phyloP scores from a whole-genome alignment of 805 yeast genomes.

The Teunomyces stri region DNA sequence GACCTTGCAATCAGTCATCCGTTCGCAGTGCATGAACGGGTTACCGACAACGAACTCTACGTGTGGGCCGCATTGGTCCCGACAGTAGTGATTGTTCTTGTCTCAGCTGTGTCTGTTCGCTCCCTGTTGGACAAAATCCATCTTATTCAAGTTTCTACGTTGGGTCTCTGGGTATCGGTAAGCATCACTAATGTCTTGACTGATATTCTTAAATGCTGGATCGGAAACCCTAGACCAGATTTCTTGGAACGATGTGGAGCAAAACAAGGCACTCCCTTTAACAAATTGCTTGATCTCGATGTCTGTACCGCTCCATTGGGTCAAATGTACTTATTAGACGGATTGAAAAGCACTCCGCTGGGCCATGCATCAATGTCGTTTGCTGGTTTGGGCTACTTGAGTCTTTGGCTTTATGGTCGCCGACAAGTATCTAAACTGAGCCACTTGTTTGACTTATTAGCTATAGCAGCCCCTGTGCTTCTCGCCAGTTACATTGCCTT shows the following conservation, averaged over 20 bases:
- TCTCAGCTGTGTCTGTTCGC: slow-evolving; percentile 10
- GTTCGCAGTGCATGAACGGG: slow-evolving; percentile 30
- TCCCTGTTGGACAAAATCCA: slow-evolving; percentile 18
- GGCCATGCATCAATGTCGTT: slow-evolving; percentile 59
- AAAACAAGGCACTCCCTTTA: slow-evolving; percentile 20
- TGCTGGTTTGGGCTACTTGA: slow-evolving; percentile 45
- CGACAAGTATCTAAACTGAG: slow-evolving; percentile 13
- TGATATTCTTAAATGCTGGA: slow-evolving; percentile 39
- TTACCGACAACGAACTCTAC: slow-evolving; percentile 31
- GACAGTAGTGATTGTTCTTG: slow-evolving; percentile 15
- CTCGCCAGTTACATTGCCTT: slow-evolving; percentile 25
- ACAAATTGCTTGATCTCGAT: slow-evolving; percentile 16
- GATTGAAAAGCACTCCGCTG: slow-evolving; percentile 56
- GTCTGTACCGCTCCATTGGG: slow-evolving; percentile 28
- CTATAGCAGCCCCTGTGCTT: slow-evolving; percentile 16
- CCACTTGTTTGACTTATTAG: slow-evolving; percentile 7
- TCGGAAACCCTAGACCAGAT: slow-evolving; percentile 44
- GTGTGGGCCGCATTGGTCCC: slow-evolving; percentile 27
- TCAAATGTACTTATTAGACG: slow-evolving; percentile 38
- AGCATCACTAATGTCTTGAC: slow-evolving; percentile 30
- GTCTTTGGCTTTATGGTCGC: slow-evolving; percentile 50
- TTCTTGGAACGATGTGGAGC: slow-evolving; percentile 40
- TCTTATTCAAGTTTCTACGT: slow-evolving; percentile 25
- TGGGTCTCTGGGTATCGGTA: slow-evolving; percentile 30
- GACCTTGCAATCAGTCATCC: slow-evolving; percentile 37